phyloP scores from a whole-genome alignment of 805 yeast species.

The Spathaspora sp. region DNA sequence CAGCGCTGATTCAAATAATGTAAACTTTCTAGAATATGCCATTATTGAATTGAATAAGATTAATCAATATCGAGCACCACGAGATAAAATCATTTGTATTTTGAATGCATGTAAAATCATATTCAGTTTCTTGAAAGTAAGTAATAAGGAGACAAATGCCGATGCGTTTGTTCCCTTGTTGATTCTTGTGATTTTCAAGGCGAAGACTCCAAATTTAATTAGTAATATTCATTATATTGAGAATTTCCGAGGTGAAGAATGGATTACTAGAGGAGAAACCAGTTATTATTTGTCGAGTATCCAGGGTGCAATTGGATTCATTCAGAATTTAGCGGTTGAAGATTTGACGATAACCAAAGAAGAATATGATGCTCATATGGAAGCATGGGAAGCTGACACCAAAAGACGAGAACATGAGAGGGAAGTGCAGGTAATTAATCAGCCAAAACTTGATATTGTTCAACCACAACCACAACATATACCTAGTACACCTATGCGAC shows the following conservation, averaged over 20 bases:
- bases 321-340: slow-evolving; percentile 54
- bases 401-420: slow-evolving; percentile 12
- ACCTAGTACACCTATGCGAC: slow-evolving; percentile 4
- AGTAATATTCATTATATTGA: slow-evolving; percentile 85
- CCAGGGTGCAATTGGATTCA: slow-evolving; percentile 82
- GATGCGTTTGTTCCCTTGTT: slow-evolving; percentile 90
- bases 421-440: not conserved
- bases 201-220: slow-evolving; percentile 59
- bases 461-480: slow-evolving; percentile 19
- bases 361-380: slow-evolving; percentile 55
- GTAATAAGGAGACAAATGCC: slow-evolving; percentile 74
- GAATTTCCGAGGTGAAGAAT: slow-evolving; percentile 71
- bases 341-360: slow-evolving; percentile 53
- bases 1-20: slow-evolving; percentile 12
- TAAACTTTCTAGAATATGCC: slow-evolving; percentile 55
- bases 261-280: slow-evolving; percentile 77
- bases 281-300: slow-evolving; percentile 89
- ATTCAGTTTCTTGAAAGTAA: slow-evolving; percentile 76
- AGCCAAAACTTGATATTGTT: not conserved
- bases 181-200: slow-evolving; percentile 71
- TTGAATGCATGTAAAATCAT: slow-evolving; percentile 90
- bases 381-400: slow-evolving; percentile 43
- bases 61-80: slow-evolving; percentile 82
- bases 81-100: slow-evolving; percentile 90
- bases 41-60: slow-evolving; percentile 72